Base-by-base conservation (phyloP, 805 yeast genomes). In the Wickerhamiella azyma region DNA sequence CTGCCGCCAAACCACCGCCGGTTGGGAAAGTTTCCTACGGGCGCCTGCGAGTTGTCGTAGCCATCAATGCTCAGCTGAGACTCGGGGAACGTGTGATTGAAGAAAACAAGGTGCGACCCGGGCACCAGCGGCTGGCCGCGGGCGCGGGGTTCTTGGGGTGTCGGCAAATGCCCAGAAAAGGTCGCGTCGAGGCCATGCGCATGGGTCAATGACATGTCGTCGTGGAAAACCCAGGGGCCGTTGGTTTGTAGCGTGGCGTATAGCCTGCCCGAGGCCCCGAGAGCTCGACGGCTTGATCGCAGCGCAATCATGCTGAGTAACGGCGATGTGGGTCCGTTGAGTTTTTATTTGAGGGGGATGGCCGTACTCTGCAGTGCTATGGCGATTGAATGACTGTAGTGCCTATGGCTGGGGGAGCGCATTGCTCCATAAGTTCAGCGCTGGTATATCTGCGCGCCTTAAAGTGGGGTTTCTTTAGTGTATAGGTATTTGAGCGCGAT, bases 1-100 rank as follows among this genome's bases (percentile, higher is more conserved):
- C 68, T 61, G 2, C 96, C 96, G 28, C 79, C 75, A 0, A 73
- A 77, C 96, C 96, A 86, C 75, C 88, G 70, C 19, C 96, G 66
- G 50, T 60, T 63, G 54, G 71, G 81, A 17, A 63, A 62, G 26
- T 59, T 53, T 0, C 61, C 55, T 9, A 24, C 38, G 0, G 94
- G 94, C 0, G 86, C 76, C 56, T 82, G 92, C 53, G 81, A 75
- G 39, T 77, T 69, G 52, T 82, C 94, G 61, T 85, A 86, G 1
- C 96, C 95, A 60, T 86, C 96, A 1, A 53, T 41, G 2, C 81
- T 78, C 16, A 85, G 57, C 2, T 62, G 61, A 0, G 52, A 40
- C 45, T 73, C 79, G 33, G 62, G 59, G 32, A 73, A 68, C 3
- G 66, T 54, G 19, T 85, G 86, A 54, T 80, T 81, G 60, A 77